Conservation (phyloP, 495 filamentous ascomycete genomes). For the Talaromyces proteolyticus region DNA sequence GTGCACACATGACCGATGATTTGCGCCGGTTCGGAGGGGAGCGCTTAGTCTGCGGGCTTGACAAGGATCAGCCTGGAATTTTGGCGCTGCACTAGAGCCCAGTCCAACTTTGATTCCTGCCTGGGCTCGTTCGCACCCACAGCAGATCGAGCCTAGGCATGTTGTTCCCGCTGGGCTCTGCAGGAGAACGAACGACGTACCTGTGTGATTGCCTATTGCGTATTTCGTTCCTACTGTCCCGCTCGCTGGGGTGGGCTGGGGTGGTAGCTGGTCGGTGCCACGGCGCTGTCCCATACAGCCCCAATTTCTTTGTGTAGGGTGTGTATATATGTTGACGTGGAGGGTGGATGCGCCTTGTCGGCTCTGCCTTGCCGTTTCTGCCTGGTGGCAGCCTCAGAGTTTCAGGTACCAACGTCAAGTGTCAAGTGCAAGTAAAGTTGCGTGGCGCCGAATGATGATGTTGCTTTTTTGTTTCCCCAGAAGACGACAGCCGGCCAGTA, state of each 20-base stretch:
- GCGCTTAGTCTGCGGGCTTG: conserved; percentile 17
- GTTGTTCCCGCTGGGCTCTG: too few relatives aligned
- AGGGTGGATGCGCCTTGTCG: too few relatives aligned
- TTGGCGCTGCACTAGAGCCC: conserved; percentile 1
- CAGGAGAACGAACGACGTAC: too few relatives aligned
- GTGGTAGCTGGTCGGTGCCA: too few relatives aligned
- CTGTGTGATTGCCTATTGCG: too few relatives aligned
- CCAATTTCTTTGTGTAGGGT: neutral
- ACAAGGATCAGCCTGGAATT: neutral
- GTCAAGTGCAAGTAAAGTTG: neutral
- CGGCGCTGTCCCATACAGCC: too few relatives aligned
- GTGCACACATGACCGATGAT: conserved; percentile 35
- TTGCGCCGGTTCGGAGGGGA: conserved; percentile 22
- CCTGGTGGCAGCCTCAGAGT: neutral
- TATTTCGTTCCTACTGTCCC: too few relatives aligned
- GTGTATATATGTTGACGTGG: too few relatives aligned
- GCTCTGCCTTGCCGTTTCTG: conserved; percentile 12
- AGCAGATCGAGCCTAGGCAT: neutral
- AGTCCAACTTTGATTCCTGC: neutral
- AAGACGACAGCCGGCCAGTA: too few relatives aligned
- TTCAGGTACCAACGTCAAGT: neutral
- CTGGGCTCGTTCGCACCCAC: conserved; percentile 8
- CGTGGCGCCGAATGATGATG: too few relatives aligned
- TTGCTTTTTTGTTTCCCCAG: neutral
- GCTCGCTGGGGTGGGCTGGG: too few relatives aligned